A percentile compares a stretch with the other conserved stretches of the same genome.
Evolutionary conservation across 176 grass and related monocot genomes (phyloP).

Genomic region (Lolium multiflorum): DNA sequence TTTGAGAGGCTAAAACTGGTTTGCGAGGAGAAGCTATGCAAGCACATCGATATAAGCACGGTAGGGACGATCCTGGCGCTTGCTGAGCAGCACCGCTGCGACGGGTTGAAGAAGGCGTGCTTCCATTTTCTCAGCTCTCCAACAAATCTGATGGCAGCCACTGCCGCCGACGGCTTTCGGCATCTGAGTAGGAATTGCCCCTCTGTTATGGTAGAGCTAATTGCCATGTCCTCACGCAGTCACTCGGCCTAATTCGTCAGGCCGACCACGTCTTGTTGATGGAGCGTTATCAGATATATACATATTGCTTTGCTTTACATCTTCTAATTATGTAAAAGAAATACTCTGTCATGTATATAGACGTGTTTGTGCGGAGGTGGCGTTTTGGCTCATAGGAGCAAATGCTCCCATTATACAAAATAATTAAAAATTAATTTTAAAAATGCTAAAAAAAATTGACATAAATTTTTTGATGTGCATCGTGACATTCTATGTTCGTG

Average conservation of each 20-base stretch:
- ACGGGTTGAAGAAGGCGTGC: background rate
- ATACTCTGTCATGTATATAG: no score
- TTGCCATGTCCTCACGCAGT: background rate
- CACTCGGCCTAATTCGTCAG: background rate
- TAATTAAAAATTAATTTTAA: no score
- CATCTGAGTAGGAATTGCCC: background rate
- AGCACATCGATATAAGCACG: background rate
- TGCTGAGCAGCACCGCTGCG: background rate
- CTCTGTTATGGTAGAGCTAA: background rate
- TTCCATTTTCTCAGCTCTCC: background rate
- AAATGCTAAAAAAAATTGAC: no score
- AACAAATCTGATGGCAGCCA: background rate
- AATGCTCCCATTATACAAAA: no score
- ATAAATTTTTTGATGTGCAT: no score
- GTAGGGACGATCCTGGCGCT: background rate
- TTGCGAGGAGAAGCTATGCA: background rate
- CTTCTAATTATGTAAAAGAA: no score
- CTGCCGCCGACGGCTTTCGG: background rate
- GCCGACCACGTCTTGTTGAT: background rate
- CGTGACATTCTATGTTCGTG: no score
- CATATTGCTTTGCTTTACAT: no score
- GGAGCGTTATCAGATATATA: no score
- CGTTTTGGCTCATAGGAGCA: no score
- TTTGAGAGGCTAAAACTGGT: background rate
- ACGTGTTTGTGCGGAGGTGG: no score